These are phyloP conservation scores for Juglanconis sp. DNA, from an alignment of 2,329 filamentous ascomycete genomes.

Conservation along the genomic window DNA sequence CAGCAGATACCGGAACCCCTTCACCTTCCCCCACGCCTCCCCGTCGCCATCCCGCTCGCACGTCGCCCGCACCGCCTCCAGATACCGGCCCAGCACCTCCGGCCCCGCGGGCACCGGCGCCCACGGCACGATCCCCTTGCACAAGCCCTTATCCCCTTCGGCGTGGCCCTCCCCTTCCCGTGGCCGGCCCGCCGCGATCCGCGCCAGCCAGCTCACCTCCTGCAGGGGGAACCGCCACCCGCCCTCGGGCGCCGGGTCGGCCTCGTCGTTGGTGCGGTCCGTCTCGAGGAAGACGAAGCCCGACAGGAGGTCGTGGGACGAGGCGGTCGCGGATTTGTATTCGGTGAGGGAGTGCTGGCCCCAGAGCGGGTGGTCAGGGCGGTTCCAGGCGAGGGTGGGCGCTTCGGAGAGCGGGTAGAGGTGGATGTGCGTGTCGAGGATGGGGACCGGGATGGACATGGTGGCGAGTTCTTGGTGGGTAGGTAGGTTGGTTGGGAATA, in stretches of 20 bases:
- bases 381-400: conserved; percentile 67
- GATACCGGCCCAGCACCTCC: conserved; percentile 60
- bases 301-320: conserved; percentile 42
- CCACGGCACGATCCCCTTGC: conserved; percentile 76
- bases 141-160: conserved; percentile 47
- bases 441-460: conserved; percentile 40
- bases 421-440: conserved; percentile 91
- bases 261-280: conserved; percentile 65
- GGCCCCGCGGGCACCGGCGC: conserved; percentile 72
- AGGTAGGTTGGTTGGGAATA: not conserved
- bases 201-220: conserved; percentile 68
- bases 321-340: conserved; percentile 50
- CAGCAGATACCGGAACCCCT: conserved; percentile 78
- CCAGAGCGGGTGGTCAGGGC: conserved; percentile 54
- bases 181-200: conserved; percentile 61
- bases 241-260: conserved; percentile 30
- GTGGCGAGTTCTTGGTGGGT: not conserved
- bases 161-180: conserved; percentile 56
- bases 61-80: conserved; percentile 55
- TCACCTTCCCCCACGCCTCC: conserved; percentile 62
- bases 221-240: conserved; percentile 66
- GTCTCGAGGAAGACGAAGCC: conserved; percentile 84
- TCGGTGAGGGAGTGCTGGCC: conserved; percentile 63
- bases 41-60: conserved; percentile 47
- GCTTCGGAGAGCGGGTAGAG: conserved; percentile 72